Evolutionary conservation across 2,329 filamentous ascomycete species (phyloP).

Genomic region (Fusarium irregulare): DNA sequence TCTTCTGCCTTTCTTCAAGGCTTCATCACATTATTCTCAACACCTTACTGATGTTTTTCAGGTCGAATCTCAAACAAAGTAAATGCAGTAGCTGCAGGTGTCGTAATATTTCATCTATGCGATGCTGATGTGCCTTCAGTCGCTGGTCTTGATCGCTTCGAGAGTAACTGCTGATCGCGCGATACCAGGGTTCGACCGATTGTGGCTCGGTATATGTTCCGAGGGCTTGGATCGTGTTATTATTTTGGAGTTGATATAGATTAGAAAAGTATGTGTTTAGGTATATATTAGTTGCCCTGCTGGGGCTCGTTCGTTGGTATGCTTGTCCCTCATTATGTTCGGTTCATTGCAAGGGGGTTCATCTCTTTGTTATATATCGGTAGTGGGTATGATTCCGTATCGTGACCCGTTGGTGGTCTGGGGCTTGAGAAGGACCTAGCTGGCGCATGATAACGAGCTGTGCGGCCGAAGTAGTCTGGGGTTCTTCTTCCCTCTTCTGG

Average conservation of each 20-base stretch:
- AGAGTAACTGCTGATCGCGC: background rate
- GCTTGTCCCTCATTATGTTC: slow-evolving; percentile 54
- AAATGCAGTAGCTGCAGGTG: slow-evolving; percentile 23
- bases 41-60: slow-evolving; percentile 24
- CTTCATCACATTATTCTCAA: slow-evolving; percentile 21
- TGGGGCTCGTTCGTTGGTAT: slow-evolving; percentile 6
- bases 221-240: background rate
- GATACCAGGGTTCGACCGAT: background rate
- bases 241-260: slow-evolving; percentile 17
- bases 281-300: slow-evolving; percentile 16
- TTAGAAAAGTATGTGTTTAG: slow-evolving; percentile 21
- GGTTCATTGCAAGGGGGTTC: slow-evolving; percentile 68
- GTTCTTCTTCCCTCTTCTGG: slow-evolving; percentile 57
- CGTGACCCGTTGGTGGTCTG: slow-evolving; percentile 60
- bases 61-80: slow-evolving; percentile 29
- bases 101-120: background rate
- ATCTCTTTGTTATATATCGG: slow-evolving; percentile 54
- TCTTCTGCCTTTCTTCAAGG: background rate
- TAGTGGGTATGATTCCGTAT: slow-evolving; percentile 55
- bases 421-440: slow-evolving; percentile 68
- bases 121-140: background rate
- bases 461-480: slow-evolving; percentile 67
- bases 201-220: background rate
- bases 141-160: slow-evolving; percentile 12
- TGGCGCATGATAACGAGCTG: slow-evolving; percentile 66